phyloP scores from a whole-genome alignment of 2,329 filamentous ascomycete genomes.

The Exophiala sideris region DNA sequence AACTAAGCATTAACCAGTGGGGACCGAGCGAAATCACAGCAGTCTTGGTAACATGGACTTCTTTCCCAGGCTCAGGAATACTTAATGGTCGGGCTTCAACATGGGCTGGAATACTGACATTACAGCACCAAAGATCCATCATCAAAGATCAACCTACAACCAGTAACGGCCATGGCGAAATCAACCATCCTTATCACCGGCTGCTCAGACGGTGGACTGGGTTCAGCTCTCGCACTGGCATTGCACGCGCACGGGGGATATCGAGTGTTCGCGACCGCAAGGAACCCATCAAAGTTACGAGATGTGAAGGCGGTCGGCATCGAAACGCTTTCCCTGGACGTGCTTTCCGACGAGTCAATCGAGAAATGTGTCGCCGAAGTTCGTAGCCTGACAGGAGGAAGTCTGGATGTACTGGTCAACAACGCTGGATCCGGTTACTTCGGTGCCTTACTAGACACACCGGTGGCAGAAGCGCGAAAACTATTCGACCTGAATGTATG shows the following conservation, averaged over 20 bases:
- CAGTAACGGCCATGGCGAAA: not conserved
- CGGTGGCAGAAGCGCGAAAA: slow-evolving; percentile 31
- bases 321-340: slow-evolving; percentile 34
- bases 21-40: too few relatives aligned
- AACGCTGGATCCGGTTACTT: slow-evolving; percentile 40
- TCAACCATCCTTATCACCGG: slow-evolving; percentile 25
- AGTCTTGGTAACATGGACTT: too few relatives aligned
- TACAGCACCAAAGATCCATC: too few relatives aligned
- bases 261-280: slow-evolving; percentile 42
- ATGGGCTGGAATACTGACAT: too few relatives aligned
- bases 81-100: too few relatives aligned
- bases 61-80: too few relatives aligned
- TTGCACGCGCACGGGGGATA: slow-evolving; percentile 36
- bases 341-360: slow-evolving; percentile 30
- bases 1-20: too few relatives aligned
- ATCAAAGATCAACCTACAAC: too few relatives aligned
- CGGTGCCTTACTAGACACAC: slow-evolving; percentile 31
- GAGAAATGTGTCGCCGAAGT: slow-evolving; percentile 32
- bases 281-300: slow-evolving; percentile 36
- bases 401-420: slow-evolving; percentile 45
- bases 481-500: slow-evolving; percentile 45
- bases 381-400: slow-evolving; percentile 20
- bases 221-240: slow-evolving; percentile 38
- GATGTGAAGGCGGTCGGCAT: slow-evolving; percentile 25
- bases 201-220: slow-evolving; percentile 40